Conservation (phyloP, 1,284 basidiomycete genomes). For the Leccinum fallax region DNA sequence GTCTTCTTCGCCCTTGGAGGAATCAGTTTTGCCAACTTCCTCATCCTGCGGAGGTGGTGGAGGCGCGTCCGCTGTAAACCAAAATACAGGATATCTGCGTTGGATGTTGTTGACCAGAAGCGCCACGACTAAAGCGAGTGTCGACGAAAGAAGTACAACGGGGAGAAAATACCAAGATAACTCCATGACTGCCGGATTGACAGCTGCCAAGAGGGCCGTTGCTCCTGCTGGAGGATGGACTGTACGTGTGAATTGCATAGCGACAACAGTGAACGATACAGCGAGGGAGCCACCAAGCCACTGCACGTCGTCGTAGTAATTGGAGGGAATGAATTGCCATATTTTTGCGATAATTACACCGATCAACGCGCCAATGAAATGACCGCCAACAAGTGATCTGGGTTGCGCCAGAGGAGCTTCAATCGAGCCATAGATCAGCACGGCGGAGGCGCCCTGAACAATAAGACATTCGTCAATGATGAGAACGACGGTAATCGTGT, state of each 20-base stretch:
- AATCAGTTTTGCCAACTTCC: neutral
- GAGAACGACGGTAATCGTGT: neutral
- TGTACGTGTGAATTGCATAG: constrained; percentile 51
- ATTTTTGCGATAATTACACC: constrained; percentile 60
- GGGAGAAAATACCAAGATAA: too few relatives aligned
- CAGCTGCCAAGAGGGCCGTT: constrained; percentile 21
- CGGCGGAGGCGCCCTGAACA: constrained; percentile 58
- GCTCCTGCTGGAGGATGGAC: constrained; percentile 66
- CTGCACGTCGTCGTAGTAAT: constrained; percentile 45
- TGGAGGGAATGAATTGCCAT: constrained; percentile 47
- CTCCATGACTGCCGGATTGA: too few relatives aligned
- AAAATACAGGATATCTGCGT: too few relatives aligned
- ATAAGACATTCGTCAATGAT: constrained; percentile 40
- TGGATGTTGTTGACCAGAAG: too few relatives aligned
- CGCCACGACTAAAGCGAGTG: too few relatives aligned
- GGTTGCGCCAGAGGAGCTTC: constrained; percentile 66
- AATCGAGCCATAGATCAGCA: constrained; percentile 59
- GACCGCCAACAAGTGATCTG: constrained; percentile 50
- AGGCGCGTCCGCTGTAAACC: too few relatives aligned
- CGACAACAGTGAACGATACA: constrained; percentile 53
- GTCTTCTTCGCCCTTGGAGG: neutral
- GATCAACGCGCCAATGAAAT: constrained; percentile 22
- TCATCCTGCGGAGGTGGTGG: neutral
- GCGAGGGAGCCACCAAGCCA: constrained; percentile 61
- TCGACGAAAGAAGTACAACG: too few relatives aligned